phyloP scores from a whole-genome alignment of 305 asterid genomes.

The Caryopteris hybrid region DNA sequence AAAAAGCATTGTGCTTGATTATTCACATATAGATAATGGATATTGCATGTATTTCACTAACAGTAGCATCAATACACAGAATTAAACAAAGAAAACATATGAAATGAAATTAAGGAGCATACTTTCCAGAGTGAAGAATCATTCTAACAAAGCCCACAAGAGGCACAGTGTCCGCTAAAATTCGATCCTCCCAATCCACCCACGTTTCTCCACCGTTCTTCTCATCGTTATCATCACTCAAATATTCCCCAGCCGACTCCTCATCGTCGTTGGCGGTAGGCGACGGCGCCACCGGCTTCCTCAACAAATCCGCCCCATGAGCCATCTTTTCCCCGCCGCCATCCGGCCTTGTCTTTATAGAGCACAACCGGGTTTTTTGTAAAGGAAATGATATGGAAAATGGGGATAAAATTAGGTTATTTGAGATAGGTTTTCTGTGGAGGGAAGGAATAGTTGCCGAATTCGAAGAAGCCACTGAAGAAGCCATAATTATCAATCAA shows the following conservation, averaged over 20 bases:
- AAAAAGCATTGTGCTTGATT: not conserved
- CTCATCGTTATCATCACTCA: conserved; percentile 27
- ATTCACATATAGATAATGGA: not conserved
- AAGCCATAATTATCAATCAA: conserved; percentile 36
- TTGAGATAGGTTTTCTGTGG: conserved; percentile 40
- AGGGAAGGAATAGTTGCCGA: conserved; percentile 26
- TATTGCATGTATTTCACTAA: not conserved
- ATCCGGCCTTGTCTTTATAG: conserved; percentile 34
- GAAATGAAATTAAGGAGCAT: conserved; percentile 16
- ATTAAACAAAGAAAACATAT: not conserved
- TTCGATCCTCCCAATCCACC: conserved; percentile 97
- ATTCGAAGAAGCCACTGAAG: conserved; percentile 37
- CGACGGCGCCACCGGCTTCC: conserved; percentile 59
- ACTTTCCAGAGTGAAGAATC: conserved; percentile 93
- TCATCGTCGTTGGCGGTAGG: conserved; percentile 19
- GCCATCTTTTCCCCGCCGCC: conserved; percentile 32
- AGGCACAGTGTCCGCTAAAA: conserved; percentile 96
- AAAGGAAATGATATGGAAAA: conserved; percentile 36
- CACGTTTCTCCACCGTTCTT: conserved; percentile 41
- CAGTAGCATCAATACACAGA: not conserved
- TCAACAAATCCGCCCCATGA: conserved; percentile 39
- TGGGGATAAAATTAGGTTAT: conserved; percentile 35
- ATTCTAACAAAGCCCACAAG: conserved; percentile 85
- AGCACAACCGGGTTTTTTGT: conserved; percentile 22
- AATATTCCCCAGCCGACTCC: conserved; percentile 24